Conservation (phyloP, 768 basidiomycete species). For the Pilatotrama ljubarskyi region DNA sequence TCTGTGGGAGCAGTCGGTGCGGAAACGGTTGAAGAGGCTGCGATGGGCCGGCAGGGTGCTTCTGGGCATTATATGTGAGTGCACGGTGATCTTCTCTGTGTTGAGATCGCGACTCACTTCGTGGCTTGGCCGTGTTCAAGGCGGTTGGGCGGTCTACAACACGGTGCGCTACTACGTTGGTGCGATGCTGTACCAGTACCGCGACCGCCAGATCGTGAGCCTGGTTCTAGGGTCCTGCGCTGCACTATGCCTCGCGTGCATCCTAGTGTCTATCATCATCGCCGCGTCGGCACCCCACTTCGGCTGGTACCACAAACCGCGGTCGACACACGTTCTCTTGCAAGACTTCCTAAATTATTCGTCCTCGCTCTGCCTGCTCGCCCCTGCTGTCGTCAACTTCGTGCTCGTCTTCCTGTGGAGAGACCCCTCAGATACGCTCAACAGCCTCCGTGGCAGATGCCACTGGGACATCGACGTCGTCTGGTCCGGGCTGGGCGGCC, state of each 20-base stretch:
- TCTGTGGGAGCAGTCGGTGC: constrained; percentile 29
- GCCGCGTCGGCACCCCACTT: constrained; percentile 42
- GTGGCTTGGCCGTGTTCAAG: constrained; percentile 32
- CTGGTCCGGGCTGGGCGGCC: constrained; percentile 49
- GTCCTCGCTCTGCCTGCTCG: constrained; percentile 49
- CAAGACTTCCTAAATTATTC: constrained; percentile 41
- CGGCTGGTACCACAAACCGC: constrained; percentile 30
- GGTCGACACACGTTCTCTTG: constrained; percentile 34
- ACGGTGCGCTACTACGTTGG: constrained; percentile 66
- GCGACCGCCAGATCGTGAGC: constrained; percentile 42
- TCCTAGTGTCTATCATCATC: constrained; percentile 39
- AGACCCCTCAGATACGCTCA: constrained; percentile 36
- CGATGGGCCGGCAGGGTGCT: constrained; percentile 31
- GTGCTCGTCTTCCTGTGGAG: constrained; percentile 57
- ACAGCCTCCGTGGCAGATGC: constrained; percentile 49
- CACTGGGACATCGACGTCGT: constrained; percentile 64
- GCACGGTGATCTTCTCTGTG: background rate
- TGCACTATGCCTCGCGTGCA: constrained; percentile 42
- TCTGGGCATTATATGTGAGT: constrained; percentile 40
- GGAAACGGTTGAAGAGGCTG: constrained; percentile 38
- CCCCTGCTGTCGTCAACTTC: constrained; percentile 56
- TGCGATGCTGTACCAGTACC: constrained; percentile 44
- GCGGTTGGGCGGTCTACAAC: constrained; percentile 61
- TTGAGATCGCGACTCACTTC: background rate
- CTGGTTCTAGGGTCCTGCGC: constrained; percentile 52